Evolutionary conservation across 495 filamentous ascomycete species (phyloP), one percentile per base, ranked within the genome.

Genomic region (Talaromyces wortmannii): DNA sequence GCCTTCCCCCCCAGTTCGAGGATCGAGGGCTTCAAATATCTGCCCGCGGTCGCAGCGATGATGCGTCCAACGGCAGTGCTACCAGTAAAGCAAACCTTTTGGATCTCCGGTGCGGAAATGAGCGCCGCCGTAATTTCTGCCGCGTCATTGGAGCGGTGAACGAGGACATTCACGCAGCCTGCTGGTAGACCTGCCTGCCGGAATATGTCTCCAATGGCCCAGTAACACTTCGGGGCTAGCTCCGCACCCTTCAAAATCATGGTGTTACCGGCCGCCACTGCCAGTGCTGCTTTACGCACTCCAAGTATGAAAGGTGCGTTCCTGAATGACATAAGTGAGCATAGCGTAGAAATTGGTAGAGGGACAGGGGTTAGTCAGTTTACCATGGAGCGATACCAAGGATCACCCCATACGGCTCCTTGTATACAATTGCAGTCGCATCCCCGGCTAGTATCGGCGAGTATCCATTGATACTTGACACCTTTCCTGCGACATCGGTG

Each of bases 311-410:
- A 85, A 44, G 89, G 83, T 2, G 73, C 78, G 61, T 86, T 86
- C 48, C 48, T n/a, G n/a, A n/a, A n/a, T n/a, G n/a, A n/a, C n/a
- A n/a, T n/a, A n/a, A n/a, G n/a, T n/a, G n/a, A n/a, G n/a, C n/a
- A n/a, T n/a, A n/a, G n/a, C n/a, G n/a, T 50, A 31, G 23, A 31
- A 13, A 50, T 18, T 16, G 18, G 6, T 6, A 16, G 45, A 29
- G n/a, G 15, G 15, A 6, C 8, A 16, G n/a, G 15, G 11, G 6
- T 17, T 30, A 30, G 7, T 18, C 30, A n/a, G 16, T 10, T n/a
- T 50, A 50, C 89, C 91, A 96, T 31, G 92, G 90, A 18, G 89
- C 90, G 68, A 95, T 90, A 31, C 80, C 84, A 13, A 96, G 73
- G 3, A 91, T 70, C 30, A 94, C 90, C 16, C 91, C 91, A 60